Evolutionary conservation across 768 basidiomycete genomes (phyloP).

Genomic region (Auricularia auricula-judae): DNA sequence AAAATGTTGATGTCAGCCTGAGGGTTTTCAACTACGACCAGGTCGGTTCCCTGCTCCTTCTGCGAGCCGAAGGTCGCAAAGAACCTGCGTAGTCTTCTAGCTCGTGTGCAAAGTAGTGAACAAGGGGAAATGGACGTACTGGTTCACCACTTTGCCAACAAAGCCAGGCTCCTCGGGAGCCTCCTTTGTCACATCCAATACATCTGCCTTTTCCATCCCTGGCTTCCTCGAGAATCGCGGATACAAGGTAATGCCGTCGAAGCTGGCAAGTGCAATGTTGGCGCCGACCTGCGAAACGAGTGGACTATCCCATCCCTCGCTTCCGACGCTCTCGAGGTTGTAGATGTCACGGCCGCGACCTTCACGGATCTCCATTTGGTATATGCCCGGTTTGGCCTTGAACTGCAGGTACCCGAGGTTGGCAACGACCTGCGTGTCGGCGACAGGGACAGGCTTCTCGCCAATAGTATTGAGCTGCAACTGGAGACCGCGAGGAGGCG

Average conservation of each 20-base stretch:
- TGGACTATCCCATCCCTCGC: slow-evolving; percentile 79
- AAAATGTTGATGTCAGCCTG: slow-evolving; percentile 98
- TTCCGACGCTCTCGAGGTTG: slow-evolving; percentile 74
- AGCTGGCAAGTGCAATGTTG: slow-evolving; percentile 73
- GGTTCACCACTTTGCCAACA: background rate
- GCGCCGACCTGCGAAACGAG: slow-evolving; percentile 55
- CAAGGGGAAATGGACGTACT: background rate
- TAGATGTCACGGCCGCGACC: slow-evolving; percentile 78
- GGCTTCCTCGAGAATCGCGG: slow-evolving; percentile 58
- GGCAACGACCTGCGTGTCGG: slow-evolving; percentile 86
- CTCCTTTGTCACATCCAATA: slow-evolving; percentile 32
- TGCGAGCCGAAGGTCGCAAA: slow-evolving; percentile 12
- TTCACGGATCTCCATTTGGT: slow-evolving; percentile 67
- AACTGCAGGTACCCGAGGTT: slow-evolving; percentile 97
- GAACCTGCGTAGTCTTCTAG: slow-evolving; percentile 40
- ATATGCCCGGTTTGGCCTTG: slow-evolving; percentile 84
- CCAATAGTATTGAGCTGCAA: slow-evolving; percentile 54
- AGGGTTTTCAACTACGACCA: slow-evolving; percentile 13
- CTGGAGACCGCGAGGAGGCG: slow-evolving; percentile 83
- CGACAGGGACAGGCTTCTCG: slow-evolving; percentile 36
- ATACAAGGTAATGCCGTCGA: slow-evolving; percentile 83
- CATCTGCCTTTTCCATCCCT: slow-evolving; percentile 77
- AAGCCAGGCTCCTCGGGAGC: background rate
- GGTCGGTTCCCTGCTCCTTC: slow-evolving; percentile 6
- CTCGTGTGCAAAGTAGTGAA: slow-evolving; percentile 10